Base-by-base conservation (phyloP, 2,329 filamentous ascomycete species). In the Colletotrichum acutatum region DNA sequence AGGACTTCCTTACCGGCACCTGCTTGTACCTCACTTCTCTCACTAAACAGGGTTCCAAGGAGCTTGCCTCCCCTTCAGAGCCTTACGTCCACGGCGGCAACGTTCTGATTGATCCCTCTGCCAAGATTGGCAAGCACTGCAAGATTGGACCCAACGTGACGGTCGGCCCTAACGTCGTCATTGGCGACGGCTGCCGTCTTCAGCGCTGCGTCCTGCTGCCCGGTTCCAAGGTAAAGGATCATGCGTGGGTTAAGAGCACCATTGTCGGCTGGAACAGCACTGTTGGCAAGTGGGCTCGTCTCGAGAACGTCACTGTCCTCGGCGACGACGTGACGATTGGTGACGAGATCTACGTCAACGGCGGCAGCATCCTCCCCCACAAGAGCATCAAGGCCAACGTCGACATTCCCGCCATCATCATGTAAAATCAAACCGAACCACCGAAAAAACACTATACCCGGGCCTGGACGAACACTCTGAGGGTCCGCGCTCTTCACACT, bases 331-430 rank as follows among this genome's bases (percentile, higher is more conserved):
- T 99, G 66, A 97, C 94, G 72, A 97, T 99, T 82, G 96, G 95
- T 64, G 96, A 99, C 81, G 96, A 99, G 86, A 95, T 99, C 54
- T 75, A 98, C 84, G 97, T 98, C 84, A 99, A 99, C 84, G 96
- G 96, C 79, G 95, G 95, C 80, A 97, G 94, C 79, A 93, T 99
- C 75, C 88, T 99, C 76, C 96, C 96, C 7, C 96, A 99, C 88
- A 99, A 99, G 93, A 97, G 93, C 83, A 98, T 99, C 90, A 98
- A 98, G 90, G 91, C 93, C 80, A 99, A 99, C 84, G 94, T 99
- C 79, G 97, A 99, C 84, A 90, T 90, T 32, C 90, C 90, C 28
- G 90, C 90, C 74, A 92, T 92, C 76, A 92, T 92, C 80, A 92
- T 92, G 90, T 92, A 87, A 86, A 70, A 26, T 16, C 30, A 26